Conservation (phyloP, 345 rosid species). For the Syzygium aromaticum region DNA sequence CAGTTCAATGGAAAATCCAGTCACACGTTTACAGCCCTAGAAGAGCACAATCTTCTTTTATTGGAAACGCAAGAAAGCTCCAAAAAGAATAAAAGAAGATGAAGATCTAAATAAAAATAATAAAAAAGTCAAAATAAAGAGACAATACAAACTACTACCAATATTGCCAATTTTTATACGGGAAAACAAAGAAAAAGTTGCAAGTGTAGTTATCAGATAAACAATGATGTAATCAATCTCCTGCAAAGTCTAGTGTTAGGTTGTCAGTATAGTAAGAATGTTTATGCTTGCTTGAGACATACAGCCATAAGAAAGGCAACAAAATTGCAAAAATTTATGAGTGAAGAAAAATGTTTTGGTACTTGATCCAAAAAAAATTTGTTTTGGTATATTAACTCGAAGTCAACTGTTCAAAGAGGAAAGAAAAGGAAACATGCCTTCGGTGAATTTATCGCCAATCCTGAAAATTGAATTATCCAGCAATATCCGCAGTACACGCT, state of each 20-base stretch:
- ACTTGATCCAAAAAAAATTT: not conserved
- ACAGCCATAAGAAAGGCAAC: not conserved
- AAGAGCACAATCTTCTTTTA: not conserved
- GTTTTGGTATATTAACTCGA: not conserved
- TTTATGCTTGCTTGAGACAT: not conserved
- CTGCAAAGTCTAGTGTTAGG: not conserved
- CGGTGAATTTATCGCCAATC: slow-evolving; percentile 36
- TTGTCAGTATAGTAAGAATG: not conserved
- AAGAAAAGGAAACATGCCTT: slow-evolving; percentile 36
- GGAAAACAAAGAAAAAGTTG: not conserved
- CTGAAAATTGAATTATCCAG: slow-evolving; percentile 36
- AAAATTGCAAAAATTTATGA: not conserved
- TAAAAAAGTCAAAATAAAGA: not conserved
- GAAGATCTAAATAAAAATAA: not conserved
- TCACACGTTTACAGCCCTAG: not conserved
- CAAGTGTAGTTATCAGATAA: not conserved
- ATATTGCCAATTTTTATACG: not conserved
- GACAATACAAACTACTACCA: not conserved
- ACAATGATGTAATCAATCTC: not conserved
- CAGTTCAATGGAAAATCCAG: not conserved
- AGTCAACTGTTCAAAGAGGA: not conserved
- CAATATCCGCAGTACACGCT: slow-evolving; percentile 36
- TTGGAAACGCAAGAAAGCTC: not conserved
- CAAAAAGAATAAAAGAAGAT: not conserved
- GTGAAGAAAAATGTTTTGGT: not conserved